phyloP scores from a whole-genome alignment of 495 filamentous ascomycete species.

The Tetracladium marchalianum region DNA sequence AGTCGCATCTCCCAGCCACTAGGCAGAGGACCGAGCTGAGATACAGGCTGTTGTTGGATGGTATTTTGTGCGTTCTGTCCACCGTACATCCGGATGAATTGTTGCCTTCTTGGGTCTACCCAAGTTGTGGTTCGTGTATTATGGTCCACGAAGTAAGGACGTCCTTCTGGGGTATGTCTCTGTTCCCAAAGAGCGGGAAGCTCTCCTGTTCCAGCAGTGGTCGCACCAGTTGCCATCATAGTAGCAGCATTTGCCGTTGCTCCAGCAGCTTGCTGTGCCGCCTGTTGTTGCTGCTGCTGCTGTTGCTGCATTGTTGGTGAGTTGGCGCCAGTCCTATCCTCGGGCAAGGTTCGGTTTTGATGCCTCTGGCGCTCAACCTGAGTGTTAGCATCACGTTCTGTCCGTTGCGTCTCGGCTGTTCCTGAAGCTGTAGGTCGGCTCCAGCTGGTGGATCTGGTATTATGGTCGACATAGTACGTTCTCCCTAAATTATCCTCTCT shows the following conservation, averaged over 20 bases:
- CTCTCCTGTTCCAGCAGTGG: slow-evolving; percentile 89
- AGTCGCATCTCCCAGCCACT: slow-evolving; percentile 99
- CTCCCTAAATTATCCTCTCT: slow-evolving; percentile 92
- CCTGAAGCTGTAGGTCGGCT: slow-evolving; percentile 74
- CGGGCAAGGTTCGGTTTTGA: slow-evolving; percentile 89
- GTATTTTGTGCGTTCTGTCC: slow-evolving; percentile 69
- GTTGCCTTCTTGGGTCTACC: slow-evolving; percentile 97
- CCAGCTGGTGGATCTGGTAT: slow-evolving; percentile 95
- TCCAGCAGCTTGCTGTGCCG: slow-evolving; percentile 36
- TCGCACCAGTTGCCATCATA: slow-evolving; percentile 92
- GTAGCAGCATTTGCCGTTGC: slow-evolving; percentile 50
- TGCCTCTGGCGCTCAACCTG: slow-evolving; percentile 86
- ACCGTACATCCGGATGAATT: slow-evolving; percentile 97
- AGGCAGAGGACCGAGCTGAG: slow-evolving; percentile 89
- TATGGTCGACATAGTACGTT: slow-evolving; percentile 99
- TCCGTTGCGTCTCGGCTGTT: slow-evolving; percentile 66
- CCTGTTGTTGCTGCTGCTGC: slow-evolving; percentile 39
- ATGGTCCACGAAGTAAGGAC: slow-evolving; percentile 97
- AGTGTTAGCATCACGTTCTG: slow-evolving; percentile 75
- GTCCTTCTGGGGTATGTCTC: slow-evolving; percentile 85
- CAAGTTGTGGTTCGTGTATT: slow-evolving; percentile 97
- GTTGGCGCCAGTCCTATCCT: slow-evolving; percentile 88
- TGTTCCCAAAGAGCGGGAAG: slow-evolving; percentile 96
- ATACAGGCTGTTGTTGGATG: slow-evolving; percentile 96
- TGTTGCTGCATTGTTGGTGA: slow-evolving; percentile 73